Conservation (phyloP, 768 basidiomycete genomes). For the Obba rivulosa region DNA sequence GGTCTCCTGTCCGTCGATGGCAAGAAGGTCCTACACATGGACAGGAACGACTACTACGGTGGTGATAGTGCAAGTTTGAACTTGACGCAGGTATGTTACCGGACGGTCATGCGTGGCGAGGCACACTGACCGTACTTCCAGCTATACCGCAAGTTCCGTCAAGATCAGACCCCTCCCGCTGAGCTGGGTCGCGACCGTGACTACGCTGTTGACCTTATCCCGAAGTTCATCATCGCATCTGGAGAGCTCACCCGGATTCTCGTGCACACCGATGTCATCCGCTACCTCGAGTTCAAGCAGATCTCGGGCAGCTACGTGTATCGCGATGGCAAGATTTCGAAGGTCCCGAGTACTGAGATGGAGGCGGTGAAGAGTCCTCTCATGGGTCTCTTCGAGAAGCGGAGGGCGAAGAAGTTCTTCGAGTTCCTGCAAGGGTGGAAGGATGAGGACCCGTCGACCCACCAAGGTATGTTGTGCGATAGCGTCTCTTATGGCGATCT, state of each 20-base stretch:
- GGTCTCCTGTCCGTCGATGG: slow-evolving; percentile 98
- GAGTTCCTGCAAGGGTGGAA: slow-evolving; percentile 94
- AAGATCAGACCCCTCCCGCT: slow-evolving; percentile 65
- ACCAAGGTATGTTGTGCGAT: slow-evolving; percentile 61
- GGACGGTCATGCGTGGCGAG: slow-evolving; percentile 1
- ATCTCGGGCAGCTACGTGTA: slow-evolving; percentile 98
- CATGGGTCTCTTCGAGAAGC: slow-evolving; percentile 99
- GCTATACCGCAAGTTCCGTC: slow-evolving; percentile 95
- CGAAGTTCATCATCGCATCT: slow-evolving; percentile 98
- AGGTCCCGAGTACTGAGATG: slow-evolving; percentile 96
- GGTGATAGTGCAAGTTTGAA: slow-evolving; percentile 97
- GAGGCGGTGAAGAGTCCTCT: slow-evolving; percentile 93
- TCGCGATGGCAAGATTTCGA: slow-evolving; percentile 93
- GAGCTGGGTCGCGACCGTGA: slow-evolving; percentile 95
- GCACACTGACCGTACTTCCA: slow-evolving; percentile 27
- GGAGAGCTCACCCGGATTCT: slow-evolving; percentile 98
- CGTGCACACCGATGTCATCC: slow-evolving; percentile 97
- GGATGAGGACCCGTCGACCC: slow-evolving; percentile 92
- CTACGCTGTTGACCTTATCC: slow-evolving; percentile 96
- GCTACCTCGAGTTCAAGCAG: slow-evolving; percentile 99
- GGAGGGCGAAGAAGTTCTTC: slow-evolving; percentile 97
- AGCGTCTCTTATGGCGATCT: not conserved
- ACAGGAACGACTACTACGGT: slow-evolving; percentile 98
- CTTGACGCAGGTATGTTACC: slow-evolving; percentile 77
- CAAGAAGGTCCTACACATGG: slow-evolving; percentile 99